Base-by-base conservation (phyloP, 169 alveolate genomes). In the Plasmodium billcollinsi region DNA sequence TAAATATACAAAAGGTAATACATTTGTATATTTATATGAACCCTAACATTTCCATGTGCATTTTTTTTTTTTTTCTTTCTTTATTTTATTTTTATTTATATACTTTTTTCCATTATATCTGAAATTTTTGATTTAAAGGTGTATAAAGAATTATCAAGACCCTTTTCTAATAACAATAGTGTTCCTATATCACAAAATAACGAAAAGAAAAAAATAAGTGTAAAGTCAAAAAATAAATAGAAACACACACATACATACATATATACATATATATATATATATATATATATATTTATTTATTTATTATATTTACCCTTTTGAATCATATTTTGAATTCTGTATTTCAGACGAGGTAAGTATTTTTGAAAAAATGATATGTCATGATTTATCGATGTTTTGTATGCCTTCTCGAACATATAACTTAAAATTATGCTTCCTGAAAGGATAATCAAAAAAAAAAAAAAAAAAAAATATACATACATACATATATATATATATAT, bases 71-170 rank as follows among this genome's bases (percentile, higher is more conserved):
- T 26, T 73, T 8, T 18, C 18, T 29, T 50, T 9, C 26, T 14
- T 3, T 39, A 18, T 45, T 0, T 18, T 43, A 18, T 33, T 45
- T 73, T 15, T 73, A 3, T 12, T 12, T n/a, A 39, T 14, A 20
- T 76, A 76, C 89, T 76, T 20, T 65, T 76, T 18, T 76, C 26
- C 89, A 76, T 76, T 11, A 76, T 43, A 9, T 65, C 75, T 29
- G 89, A 63, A 14, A 65, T 67, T 56, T 76, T 76, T 14, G 24
- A 15, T 67, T 76, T 76, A 70, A 76, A 76, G 1, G 71, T 20
- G 14, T 76, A 49, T 49, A 76, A 58, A 1, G 89, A 49, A 0
- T 76, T 71, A 2, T 65, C 70, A 15, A 76, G 54, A 3, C 33
- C 47, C 45, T 66, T 63, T 43, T 76, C 89, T 49, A 76, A 3